Evolutionary conservation across 169 alveolate species (phyloP), one percentile per base, ranked within the genome.

Genomic region (Cryptosporidium baileyi): DNA sequence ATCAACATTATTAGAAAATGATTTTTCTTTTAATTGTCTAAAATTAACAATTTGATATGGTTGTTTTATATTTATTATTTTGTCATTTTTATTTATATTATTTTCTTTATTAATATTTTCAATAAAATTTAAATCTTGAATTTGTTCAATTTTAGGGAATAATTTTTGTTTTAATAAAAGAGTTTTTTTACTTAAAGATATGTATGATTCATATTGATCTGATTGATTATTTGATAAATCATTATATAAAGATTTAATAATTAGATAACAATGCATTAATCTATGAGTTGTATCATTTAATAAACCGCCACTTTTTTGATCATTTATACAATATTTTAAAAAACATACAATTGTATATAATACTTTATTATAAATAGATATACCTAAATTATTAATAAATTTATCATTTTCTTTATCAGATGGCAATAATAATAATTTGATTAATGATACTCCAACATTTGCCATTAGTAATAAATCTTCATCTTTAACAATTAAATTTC

Each of bases 21-120:
- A 47, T 0, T 67, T 67, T 19, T 88, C 92, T 34, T 74, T 89
- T 2, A 89, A 34, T 82, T 89, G 85, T 28, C 92, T 67, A 80
- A 89, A 89, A 22, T 80, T 88, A 1, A 89, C 51, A 60, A 44
- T 41, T 32, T 51, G 28, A 36, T 24, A 74, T 1, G 85, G 67
- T 3, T 52, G 15, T 57, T 60, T 74, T 17, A 17, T 24, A 24
- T 6, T 5, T 7, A 38, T 3, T 0, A 1, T 30, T 57, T 11
- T 19, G 11, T 19, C n/a, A 1, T 0, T 57, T 24, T 30, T 0
- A 57, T 24, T 57, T 3, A n/a, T 6, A 22, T 24, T 24, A 24
- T 57, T 57, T 57, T 24, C 43, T 19, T 5, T 22, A 57, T 9
- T 47, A 47, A 26, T 26, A 5, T 47, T 47, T 4, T 47, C 9